phyloP scores from a whole-genome alignment of 768 basidiomycete species.

The Auriscalpium vulgare region DNA sequence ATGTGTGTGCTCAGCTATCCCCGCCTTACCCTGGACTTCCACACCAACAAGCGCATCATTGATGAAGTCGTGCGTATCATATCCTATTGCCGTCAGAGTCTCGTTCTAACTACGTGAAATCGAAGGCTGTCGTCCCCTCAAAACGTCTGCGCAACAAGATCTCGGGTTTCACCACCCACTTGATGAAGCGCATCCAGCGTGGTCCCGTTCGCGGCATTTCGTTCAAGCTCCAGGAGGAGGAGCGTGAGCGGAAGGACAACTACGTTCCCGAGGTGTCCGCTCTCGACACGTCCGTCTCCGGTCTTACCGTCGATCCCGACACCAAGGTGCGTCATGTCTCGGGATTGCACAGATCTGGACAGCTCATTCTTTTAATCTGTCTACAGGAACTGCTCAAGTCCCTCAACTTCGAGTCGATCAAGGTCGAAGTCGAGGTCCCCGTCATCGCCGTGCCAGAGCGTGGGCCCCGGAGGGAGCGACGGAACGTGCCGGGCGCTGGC shows the following conservation, averaged over 20 bases:
- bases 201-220: slow-evolving; percentile 99
- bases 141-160: slow-evolving; percentile 99
- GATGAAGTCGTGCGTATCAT: slow-evolving; percentile 78
- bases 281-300: slow-evolving; percentile 62
- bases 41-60: slow-evolving; percentile 99
- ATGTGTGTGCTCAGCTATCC: slow-evolving; percentile 63
- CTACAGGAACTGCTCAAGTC: slow-evolving; percentile 75
- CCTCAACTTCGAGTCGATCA: slow-evolving; percentile 92
- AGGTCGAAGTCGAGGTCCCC: slow-evolving; percentile 61
- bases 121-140: slow-evolving; percentile 86
- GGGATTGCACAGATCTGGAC: too few relatives aligned
- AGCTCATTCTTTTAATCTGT: background rate
- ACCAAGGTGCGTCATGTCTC: slow-evolving; percentile 68
- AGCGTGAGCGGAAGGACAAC: slow-evolving; percentile 98
- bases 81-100: slow-evolving; percentile 2
- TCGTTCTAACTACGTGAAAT: background rate
- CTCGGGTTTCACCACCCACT: slow-evolving; percentile 97
- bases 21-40: slow-evolving; percentile 97
- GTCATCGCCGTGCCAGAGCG: slow-evolving; percentile 63
- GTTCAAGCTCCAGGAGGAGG: slow-evolving; percentile 99
- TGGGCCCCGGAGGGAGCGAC: slow-evolving; percentile 62
- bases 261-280: slow-evolving; percentile 98
- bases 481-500: slow-evolving; percentile 77
- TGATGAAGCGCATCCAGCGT: slow-evolving; percentile 99
- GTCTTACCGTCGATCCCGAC: slow-evolving; percentile 84